A percentile compares a stretch with the other conserved stretches of the same genome.
Conservation (phyloP, 2,329 filamentous ascomycete genomes). For the Diaporthe aspalathi region DNA sequence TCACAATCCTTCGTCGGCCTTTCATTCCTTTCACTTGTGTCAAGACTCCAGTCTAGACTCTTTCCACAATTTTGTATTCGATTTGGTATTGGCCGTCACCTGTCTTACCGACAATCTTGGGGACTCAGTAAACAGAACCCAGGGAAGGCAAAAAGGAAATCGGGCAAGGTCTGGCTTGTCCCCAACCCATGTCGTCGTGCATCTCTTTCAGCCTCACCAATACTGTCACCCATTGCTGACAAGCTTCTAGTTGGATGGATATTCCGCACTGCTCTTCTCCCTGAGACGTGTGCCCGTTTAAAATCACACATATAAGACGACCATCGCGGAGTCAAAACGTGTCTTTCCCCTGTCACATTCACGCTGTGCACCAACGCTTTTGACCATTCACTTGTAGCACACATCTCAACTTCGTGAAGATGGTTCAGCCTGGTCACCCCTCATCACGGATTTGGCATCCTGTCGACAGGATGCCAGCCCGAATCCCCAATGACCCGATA, state of each 20-base stretch:
- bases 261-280: slow-evolving; percentile 15
- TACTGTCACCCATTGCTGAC: slow-evolving; percentile 25
- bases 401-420: slow-evolving; percentile 12
- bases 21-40: slow-evolving; percentile 26
- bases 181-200: slow-evolving; percentile 16
- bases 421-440: slow-evolving; percentile 37
- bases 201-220: slow-evolving; percentile 33
- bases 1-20: slow-evolving; percentile 19
- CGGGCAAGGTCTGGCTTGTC: slow-evolving; percentile 13
- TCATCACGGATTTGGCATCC: slow-evolving; percentile 34
- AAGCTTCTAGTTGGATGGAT: neutral
- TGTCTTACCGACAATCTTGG: slow-evolving; percentile 33
- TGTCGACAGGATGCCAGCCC: slow-evolving; percentile 34
- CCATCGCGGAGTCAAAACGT: neutral
- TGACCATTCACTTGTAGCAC: slow-evolving; percentile 2
- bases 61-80: neutral
- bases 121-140: slow-evolving; percentile 19
- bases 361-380: neutral
- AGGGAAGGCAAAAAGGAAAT: slow-evolving; percentile 4
- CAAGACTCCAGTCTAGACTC: slow-evolving; percentile 1
- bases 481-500: slow-evolving; percentile 36
- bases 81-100: slow-evolving; percentile 13
- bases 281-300: neutral
- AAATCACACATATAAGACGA: slow-evolving; percentile 25
- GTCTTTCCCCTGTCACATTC: slow-evolving; percentile 5